Evolutionary conservation across 2,329 filamentous ascomycete species (phyloP), one percentile per base, ranked within the genome.

Genomic region (Ascochyta viciae-villosae): DNA sequence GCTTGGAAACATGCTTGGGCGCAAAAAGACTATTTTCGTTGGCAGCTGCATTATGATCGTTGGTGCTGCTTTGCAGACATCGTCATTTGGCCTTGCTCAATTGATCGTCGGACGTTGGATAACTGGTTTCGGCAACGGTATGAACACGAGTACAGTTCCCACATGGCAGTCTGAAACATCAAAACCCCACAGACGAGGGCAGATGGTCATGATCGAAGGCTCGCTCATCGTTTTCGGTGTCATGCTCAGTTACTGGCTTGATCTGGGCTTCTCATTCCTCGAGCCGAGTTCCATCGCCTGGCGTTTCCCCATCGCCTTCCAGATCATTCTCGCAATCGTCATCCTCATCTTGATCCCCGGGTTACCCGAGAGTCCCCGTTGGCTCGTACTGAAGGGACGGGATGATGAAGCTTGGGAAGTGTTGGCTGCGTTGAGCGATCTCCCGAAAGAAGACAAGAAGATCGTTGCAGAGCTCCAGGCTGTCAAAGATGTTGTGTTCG

Each of bases 1-100:
- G 72, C 71, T 84, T 8, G 87, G 86, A 27, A 87, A 89, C 58
- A 75, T 80, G 9, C 80, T 87, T 37, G 85, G 85, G 23, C 79
- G 86, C 31, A 80, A 81, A 68, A 76, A 82, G 35, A 82, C 81
- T 2, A 85, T 87, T 48, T 84, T 88, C 63, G 77, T 84, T n/a
- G 87, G 87, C 15, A 82, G 81, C 8, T 59, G 76, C 10, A 81
- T 89, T 61, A 84, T 87, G 80, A 76, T 86, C 15, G 50, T 87
- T 31, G 85, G 85, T 13, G 85, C 85, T 31, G 76, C 83, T 8
- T 81, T 89, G 34, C 87, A 89, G 65, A 74, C 83, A 13, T 72
- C 80, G 12, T 78, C 80, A 1, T 82, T 79, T 60, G 71, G 76
- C 58, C 76, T 81, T 9, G 75, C 72, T 19, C 75, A 77, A 45